Conservation (phyloP, 306 rosid genomes). For the Glycine latifolia region DNA sequence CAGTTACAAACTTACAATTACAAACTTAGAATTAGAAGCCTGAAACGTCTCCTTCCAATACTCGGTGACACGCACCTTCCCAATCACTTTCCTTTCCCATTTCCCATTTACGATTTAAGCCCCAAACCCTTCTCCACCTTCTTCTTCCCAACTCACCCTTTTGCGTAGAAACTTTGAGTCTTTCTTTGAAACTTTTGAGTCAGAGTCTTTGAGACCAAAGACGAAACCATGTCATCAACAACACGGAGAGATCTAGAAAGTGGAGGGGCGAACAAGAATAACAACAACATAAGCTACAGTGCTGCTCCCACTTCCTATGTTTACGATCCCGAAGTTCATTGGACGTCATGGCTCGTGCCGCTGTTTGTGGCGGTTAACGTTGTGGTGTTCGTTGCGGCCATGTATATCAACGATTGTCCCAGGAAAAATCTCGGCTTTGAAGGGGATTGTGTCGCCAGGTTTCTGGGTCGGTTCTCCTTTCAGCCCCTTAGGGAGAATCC, state of each 20-base stretch:
- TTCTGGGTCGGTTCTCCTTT: constrained; percentile 76
- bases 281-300: constrained; percentile 37
- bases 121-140: too few species aligned
- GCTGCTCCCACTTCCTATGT: constrained; percentile 49
- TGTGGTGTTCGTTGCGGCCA: constrained; percentile 63
- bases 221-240: constrained; percentile 57
- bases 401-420: constrained; percentile 85
- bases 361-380: constrained; percentile 70
- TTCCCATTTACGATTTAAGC: too few species aligned
- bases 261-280: constrained; percentile 56
- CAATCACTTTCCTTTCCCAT: too few species aligned
- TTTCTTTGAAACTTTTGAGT: not conserved
- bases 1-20: too few species aligned
- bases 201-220: constrained; percentile 5
- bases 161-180: too few species aligned
- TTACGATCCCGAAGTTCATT: constrained; percentile 61
- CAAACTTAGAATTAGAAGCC: too few species aligned
- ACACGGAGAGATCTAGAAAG: constrained; percentile 66
- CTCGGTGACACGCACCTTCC: too few species aligned
- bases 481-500: constrained; percentile 82
- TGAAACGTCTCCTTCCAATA: too few species aligned
- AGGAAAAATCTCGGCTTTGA: constrained; percentile 40
- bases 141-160: too few species aligned
- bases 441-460: constrained; percentile 66
- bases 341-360: constrained; percentile 92